Percentiles rank a stretch among this genome's conserved stretches.
These are phyloP conservation scores for Suaeda aralocaspica DNA, from an alignment of 148 eudicot genomes.

Conservation along the genomic window DNA sequence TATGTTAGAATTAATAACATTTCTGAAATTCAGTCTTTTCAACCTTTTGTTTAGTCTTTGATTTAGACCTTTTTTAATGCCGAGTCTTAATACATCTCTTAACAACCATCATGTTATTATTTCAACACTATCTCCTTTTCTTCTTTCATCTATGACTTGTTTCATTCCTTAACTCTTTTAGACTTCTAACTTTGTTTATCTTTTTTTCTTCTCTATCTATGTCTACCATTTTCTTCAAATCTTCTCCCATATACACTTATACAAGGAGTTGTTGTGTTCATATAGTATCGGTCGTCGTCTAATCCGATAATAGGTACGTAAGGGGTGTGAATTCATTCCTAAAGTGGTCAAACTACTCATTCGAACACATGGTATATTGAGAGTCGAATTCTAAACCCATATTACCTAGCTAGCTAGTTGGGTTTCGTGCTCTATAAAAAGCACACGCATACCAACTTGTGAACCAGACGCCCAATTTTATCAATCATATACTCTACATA, in stretches of 20 bases:
- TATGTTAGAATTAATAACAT: not conserved
- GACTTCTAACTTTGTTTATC: not conserved
- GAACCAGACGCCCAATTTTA: no score
- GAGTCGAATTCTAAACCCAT: no score
- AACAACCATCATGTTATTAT: conserved; percentile 13
- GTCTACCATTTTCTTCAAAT: conserved; percentile 18
- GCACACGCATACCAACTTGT: no score
- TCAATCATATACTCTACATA: not conserved
- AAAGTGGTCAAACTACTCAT: no score
- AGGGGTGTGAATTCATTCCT: no score
- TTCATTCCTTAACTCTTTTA: conserved; percentile 25
- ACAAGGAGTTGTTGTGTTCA: not conserved
- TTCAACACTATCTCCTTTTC: not conserved
- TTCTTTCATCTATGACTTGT: not conserved
- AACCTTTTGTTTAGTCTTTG: conserved; percentile 27
- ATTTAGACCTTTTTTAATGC: conserved; percentile 28
- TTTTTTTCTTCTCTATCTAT: conserved; percentile 1
- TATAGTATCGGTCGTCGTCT: no score
- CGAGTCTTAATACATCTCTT: conserved; percentile 21
- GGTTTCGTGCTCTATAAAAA: no score
- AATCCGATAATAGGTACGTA: no score
- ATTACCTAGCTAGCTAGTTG: no score
- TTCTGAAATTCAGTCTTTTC: not conserved
- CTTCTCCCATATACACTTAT: not conserved
- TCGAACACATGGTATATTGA: no score